Base-by-base conservation (phyloP, 768 basidiomycete genomes). In the Lenzites betulinus region DNA sequence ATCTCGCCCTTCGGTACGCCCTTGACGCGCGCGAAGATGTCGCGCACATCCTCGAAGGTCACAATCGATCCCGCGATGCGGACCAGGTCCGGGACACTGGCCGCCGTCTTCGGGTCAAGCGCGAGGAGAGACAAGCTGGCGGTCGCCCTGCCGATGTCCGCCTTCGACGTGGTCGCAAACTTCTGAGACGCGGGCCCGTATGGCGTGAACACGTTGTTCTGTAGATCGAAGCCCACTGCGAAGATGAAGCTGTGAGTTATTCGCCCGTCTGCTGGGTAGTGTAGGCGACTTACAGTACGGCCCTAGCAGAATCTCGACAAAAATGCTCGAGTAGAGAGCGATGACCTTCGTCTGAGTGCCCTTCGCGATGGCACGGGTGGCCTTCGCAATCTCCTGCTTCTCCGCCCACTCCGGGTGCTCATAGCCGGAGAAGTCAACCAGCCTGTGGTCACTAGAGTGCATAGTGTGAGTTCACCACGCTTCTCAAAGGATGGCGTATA, bases 161-260 rank as follows among this genome's bases (percentile, higher is more conserved):
- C 47, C 47, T 49, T 55, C 7, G 66, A 52, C 0, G 67, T 67
- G 47, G 62, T 41, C 3, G 64, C 49, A 23, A 63, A 30, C 20
- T 36, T 30, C 22, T 42, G 23, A 48, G 48, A 55, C 23, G 64
- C 51, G 7, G 66, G 54, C 22, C 68, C 68, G 26, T 60, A 46
- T 7, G 23, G 35, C 8, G 57, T 60, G 60, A 53, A 63, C 7
- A 38, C 42, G 49, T 55, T 35, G 20, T 51, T 55, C 15, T 48
- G 54, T 15, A 54, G 36, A 41, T 69, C 65, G 38, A 67, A 57
- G 6, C 68, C 65, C 39, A 59, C 68, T 69, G 39, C 26, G 3
- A 43, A 5, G 42, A 3, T 15, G 33, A 30, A n/a, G 33, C 5
- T 41, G 50, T 26, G 5, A 20, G 35, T 20, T 23, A n/a, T 33